These are phyloP conservation scores for Sambucus nigra DNA, from an alignment of 129 eudicot species.

Conservation along the genomic window DNA sequence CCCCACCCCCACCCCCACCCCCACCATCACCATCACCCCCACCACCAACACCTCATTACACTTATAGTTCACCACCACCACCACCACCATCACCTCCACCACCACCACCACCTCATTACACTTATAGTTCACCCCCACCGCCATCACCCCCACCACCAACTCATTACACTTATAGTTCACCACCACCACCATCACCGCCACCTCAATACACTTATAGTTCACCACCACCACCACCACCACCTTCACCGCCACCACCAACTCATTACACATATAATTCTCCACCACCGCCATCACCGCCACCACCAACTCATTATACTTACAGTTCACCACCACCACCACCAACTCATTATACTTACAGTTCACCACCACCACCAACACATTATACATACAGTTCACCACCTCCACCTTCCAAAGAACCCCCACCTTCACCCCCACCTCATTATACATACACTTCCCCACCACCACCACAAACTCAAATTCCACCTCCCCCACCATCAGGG, in stretches of 20 bases:
- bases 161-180: background rate
- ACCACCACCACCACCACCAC: constrained; percentile 8
- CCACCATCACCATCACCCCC: constrained; percentile 33
- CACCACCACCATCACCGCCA: constrained; percentile 10
- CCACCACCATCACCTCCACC: constrained; percentile 27
- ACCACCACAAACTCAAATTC: too few relatives aligned
- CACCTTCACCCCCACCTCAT: constrained; percentile 16
- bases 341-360: background rate
- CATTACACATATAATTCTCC: constrained; percentile 5
- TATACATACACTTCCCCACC: constrained; percentile 9
- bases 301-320: too few relatives aligned
- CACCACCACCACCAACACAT: constrained; percentile 13
- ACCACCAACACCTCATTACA: constrained; percentile 3
- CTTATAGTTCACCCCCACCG: background rate
- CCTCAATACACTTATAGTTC: background rate
- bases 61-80: constrained; percentile 13
- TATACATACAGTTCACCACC: too few relatives aligned
- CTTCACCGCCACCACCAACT: constrained; percentile 17
- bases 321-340: background rate
- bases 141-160: background rate
- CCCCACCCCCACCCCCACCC: constrained; percentile 25
- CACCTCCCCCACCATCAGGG: background rate
- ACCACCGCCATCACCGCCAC: too few relatives aligned
- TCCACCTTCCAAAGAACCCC: too few relatives aligned
- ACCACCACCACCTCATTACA: constrained; percentile 2